These are phyloP conservation scores for Suaeda aralocaspica DNA, from an alignment of 148 eudicot genomes.

Conservation along the genomic window DNA sequence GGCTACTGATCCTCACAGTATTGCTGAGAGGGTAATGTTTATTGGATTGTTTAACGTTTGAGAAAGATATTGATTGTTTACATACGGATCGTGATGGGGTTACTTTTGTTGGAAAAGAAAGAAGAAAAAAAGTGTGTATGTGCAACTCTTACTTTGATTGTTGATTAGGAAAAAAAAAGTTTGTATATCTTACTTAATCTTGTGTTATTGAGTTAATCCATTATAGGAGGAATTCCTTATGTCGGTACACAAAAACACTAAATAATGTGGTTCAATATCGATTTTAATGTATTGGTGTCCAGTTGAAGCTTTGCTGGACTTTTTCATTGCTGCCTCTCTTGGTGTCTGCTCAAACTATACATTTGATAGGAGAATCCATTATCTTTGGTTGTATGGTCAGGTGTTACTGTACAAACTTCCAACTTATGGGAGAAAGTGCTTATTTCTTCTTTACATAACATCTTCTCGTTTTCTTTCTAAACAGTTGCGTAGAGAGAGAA, in stretches of 20 bases:
- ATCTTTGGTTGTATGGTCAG: background rate
- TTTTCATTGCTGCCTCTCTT: background rate
- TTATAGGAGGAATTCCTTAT: no score
- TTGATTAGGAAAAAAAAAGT: background rate
- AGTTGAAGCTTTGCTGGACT: background rate
- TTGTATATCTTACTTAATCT: no score
- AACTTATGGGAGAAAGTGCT: background rate
- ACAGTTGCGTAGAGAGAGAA: conserved; percentile 72
- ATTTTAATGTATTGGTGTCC: background rate
- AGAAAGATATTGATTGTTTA: background rate
- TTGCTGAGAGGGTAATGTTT: conserved; percentile 68
- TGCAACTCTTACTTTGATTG: background rate
- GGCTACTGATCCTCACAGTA: conserved; percentile 86
- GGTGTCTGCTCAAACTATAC: background rate
- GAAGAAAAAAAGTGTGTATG: no score
- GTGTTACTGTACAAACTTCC: background rate
- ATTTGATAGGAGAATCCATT: background rate
- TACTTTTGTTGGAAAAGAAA: no score
- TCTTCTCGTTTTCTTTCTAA: conserved; percentile 8
- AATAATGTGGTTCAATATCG: background rate
- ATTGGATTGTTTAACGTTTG: background rate
- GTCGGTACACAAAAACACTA: background rate
- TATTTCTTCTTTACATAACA: conserved; percentile 3
- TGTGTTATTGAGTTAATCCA: no score
- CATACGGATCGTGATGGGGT: no score